phyloP scores from a whole-genome alignment of 2,329 filamentous ascomycete species.

The Phyllosticta capitalensis region DNA sequence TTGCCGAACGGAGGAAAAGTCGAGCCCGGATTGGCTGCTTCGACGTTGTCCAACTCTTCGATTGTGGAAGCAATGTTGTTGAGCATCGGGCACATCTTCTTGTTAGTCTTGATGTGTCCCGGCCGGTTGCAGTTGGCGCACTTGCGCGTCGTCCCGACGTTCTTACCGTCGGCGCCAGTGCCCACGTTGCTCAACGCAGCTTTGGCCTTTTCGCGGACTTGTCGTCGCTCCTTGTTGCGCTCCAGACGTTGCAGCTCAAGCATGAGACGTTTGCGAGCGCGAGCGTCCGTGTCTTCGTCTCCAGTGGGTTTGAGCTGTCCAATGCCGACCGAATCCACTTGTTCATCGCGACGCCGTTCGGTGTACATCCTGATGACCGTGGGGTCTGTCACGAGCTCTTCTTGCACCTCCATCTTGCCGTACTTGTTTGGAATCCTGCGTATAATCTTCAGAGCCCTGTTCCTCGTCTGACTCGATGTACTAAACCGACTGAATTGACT shows the following conservation, averaged over 20 bases:
- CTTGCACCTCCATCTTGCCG: slow-evolving; percentile 52
- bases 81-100: slow-evolving; percentile 50
- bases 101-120: slow-evolving; percentile 98
- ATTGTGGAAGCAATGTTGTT: slow-evolving; percentile 5
- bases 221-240: slow-evolving; percentile 82
- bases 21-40: slow-evolving; percentile 4
- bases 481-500: slow-evolving; percentile 42
- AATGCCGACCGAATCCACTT: slow-evolving; percentile 60
- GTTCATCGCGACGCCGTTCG: slow-evolving; percentile 62
- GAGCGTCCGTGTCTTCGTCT: slow-evolving; percentile 55
- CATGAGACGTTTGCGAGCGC: slow-evolving; percentile 50
- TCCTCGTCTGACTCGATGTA: slow-evolving; percentile 50
- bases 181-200: slow-evolving; percentile 39
- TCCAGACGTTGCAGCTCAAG: slow-evolving; percentile 74
- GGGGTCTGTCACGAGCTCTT: slow-evolving; percentile 62
- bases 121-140: slow-evolving; percentile 96
- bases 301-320: slow-evolving; percentile 55
- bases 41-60: slow-evolving; percentile 5
- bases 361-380: slow-evolving; percentile 84
- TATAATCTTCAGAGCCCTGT: slow-evolving; percentile 63
- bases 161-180: slow-evolving; percentile 33
- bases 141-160: slow-evolving; percentile 62
- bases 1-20: slow-evolving; percentile 6
- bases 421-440: slow-evolving; percentile 56
- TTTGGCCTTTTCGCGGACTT: slow-evolving; percentile 86